Evolutionary conservation across 257 asterid genomes (phyloP).

Genomic region (Thymus mandschuricus): DNA sequence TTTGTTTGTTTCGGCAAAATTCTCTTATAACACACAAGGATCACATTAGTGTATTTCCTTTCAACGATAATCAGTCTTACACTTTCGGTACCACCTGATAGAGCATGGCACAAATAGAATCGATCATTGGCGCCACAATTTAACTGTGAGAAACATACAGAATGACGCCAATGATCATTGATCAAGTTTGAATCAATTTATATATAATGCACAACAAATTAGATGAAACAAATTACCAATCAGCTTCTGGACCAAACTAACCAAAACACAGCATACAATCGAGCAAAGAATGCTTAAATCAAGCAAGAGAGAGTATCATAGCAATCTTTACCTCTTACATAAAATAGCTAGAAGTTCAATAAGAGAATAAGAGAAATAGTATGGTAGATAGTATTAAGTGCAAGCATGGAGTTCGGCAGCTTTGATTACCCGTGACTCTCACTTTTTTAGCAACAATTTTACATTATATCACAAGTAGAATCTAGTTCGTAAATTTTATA

Average conservation of each 20-base stretch:
- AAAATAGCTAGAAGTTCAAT: conserved; percentile 15
- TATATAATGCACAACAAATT: conserved; percentile 3
- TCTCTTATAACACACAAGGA: no score
- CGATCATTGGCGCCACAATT: neutral
- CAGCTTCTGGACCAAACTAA: conserved; percentile 10
- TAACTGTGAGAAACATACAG: conserved; percentile 54
- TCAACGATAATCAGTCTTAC: no score
- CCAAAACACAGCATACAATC: neutral
- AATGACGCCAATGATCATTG: conserved; percentile 30
- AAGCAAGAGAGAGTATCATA: conserved; percentile 26
- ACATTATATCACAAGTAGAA: neutral
- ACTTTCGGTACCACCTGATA: no score
- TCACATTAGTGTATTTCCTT: no score
- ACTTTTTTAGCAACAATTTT: conserved; percentile 12
- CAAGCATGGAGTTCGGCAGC: conserved; percentile 12
- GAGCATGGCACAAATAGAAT: no score
- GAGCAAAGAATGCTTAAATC: conserved; percentile 18
- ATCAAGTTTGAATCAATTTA: conserved; percentile 18
- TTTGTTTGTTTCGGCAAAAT: no score
- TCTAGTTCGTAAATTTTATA: conserved; percentile 25
- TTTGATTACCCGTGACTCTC: conserved; percentile 15
- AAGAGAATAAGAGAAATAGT: conserved; percentile 15
- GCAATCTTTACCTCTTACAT: conserved; percentile 11
- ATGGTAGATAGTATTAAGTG: conserved; percentile 3
- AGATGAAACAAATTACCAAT: neutral